Percentiles rank a stretch among this genome's conserved stretches.
Evolutionary conservation across 2,329 filamentous ascomycete genomes (phyloP).

Genomic region (Xylariaceae sp.): DNA sequence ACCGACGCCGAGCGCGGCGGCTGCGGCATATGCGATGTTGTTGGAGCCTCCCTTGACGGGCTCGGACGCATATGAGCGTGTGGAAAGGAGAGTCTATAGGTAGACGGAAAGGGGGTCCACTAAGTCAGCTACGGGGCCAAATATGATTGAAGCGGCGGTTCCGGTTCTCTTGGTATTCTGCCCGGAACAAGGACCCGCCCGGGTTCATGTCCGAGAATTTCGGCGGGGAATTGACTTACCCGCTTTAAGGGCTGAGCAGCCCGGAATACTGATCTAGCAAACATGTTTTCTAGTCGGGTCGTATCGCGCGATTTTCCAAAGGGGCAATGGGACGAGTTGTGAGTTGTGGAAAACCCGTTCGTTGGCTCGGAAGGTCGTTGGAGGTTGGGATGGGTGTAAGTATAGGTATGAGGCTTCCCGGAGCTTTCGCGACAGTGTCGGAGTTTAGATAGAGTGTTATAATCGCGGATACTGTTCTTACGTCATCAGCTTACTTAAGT

Average conservation of each 20-base stretch:
- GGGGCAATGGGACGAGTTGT: not conserved
- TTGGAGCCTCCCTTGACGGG: conserved; percentile 51
- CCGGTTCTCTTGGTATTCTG: not conserved
- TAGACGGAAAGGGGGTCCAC: not conserved
- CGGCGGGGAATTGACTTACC: conserved; percentile 36
- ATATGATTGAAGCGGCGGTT: conserved; percentile 1
- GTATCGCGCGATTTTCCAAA: not conserved
- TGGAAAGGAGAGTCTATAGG: conserved; percentile 23
- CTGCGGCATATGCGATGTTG: conserved; percentile 55
- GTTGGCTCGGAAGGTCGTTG: not conserved
- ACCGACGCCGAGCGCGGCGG: conserved; percentile 53
- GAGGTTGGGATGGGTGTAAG: not conserved
- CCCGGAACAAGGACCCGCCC: not conserved
- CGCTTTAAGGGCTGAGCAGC: conserved; percentile 50
- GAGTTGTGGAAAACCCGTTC: not conserved
- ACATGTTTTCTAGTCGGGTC: conserved; percentile 41
- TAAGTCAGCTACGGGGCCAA: conserved; percentile 13
- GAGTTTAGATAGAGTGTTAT: too few relatives aligned
- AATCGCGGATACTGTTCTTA: not conserved
- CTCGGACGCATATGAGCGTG: conserved; percentile 62
- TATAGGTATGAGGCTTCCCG: too few relatives aligned
- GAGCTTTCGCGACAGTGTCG: too few relatives aligned
- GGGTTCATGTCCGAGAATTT: conserved; percentile 2
- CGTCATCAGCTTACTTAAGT: conserved; percentile 5
- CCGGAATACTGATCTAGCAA: conserved; percentile 51